phyloP scores from a whole-genome alignment of 148 eudicot genomes.

The Polygonum maritimum region DNA sequence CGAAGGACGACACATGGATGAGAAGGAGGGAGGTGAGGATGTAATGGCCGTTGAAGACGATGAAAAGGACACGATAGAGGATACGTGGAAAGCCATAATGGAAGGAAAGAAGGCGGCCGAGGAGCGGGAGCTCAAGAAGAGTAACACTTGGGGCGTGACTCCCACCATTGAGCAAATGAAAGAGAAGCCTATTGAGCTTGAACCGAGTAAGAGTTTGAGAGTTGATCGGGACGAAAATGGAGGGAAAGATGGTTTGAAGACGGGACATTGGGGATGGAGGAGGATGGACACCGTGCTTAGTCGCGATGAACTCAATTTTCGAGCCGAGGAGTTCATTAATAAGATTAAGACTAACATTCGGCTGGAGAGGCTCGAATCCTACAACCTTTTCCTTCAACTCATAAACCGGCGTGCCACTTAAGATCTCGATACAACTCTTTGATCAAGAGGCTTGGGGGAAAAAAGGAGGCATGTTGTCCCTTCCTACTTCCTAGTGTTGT shows the following conservation, averaged over 20 bases:
- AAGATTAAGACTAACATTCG: conserved; percentile 1
- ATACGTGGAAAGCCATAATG: conserved; percentile 3
- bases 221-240: background rate
- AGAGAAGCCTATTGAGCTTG: background rate
- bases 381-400: conserved; percentile 8
- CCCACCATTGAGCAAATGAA: background rate
- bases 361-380: conserved; percentile 6
- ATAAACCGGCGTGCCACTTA: background rate
- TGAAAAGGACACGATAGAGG: background rate
- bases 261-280: background rate
- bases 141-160: conserved; percentile 1
- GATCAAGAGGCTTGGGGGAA: no score
- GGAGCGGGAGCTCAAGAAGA: conserved; percentile 7
- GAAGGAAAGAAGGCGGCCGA: background rate
- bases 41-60: background rate
- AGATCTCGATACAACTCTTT: no score
- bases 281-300: background rate
- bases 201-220: background rate
- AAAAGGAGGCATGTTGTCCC: no score
- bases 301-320: background rate
- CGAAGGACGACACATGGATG: background rate
- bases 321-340: background rate
- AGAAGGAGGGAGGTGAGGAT: background rate
- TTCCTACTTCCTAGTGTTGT: no score
- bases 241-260: background rate